Conservation (phyloP, 768 basidiomycete species). For the Grammothele lineata region DNA sequence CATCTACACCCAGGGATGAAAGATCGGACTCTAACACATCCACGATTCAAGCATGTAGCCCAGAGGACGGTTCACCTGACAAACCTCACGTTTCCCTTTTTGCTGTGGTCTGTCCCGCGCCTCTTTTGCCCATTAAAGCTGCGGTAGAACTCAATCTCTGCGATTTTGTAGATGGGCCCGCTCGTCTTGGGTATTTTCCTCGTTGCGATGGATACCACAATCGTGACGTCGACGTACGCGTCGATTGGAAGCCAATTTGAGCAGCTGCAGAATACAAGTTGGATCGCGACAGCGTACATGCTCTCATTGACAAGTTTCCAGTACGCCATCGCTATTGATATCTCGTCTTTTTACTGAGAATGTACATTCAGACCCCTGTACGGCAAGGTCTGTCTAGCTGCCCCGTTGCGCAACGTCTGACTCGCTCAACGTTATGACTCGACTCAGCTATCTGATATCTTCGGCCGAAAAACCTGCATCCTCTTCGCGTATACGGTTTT, state of each 20-base stretch:
- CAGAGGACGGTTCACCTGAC: too few species aligned
- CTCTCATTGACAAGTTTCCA: constrained; percentile 58
- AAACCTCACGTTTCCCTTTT: constrained; percentile 12
- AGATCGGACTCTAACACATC: too few species aligned
- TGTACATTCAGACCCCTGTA: constrained; percentile 45
- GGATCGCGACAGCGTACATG: constrained; percentile 64
- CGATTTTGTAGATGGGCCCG: constrained; percentile 21
- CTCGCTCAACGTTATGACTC: too few species aligned
- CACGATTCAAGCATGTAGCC: too few species aligned
- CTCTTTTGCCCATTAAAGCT: too few species aligned
- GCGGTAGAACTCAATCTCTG: too few species aligned
- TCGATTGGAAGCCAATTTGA: constrained; percentile 45
- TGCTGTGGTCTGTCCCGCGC: constrained; percentile 16
- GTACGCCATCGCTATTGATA: constrained; percentile 29
- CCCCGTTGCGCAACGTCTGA: background rate
- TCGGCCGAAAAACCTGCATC: constrained; percentile 55
- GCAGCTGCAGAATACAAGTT: constrained; percentile 60
- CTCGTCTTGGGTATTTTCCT: constrained; percentile 30
- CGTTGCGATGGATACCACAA: constrained; percentile 30
- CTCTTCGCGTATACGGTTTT: constrained; percentile 53
- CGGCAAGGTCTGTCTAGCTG: constrained; percentile 36
- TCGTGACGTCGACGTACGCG: constrained; percentile 31
- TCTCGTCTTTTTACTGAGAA: background rate
- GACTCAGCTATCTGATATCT: constrained; percentile 54
- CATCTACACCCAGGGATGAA: too few species aligned